These are phyloP conservation scores for Microsporum audouinii DNA, from an alignment of 2,329 filamentous ascomycete species.

Conservation along the genomic window DNA sequence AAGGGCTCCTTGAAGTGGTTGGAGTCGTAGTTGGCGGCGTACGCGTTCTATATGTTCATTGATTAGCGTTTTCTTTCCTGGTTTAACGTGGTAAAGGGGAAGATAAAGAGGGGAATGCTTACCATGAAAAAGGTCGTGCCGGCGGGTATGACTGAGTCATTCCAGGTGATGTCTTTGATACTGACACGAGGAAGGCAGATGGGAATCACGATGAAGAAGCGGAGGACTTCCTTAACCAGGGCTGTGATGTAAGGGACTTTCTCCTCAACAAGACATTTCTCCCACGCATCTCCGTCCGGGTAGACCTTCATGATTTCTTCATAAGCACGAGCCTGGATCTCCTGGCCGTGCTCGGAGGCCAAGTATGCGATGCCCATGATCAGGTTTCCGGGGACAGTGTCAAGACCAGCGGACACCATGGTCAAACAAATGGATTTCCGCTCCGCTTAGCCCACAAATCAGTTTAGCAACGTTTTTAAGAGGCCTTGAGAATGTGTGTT, in stretches of 20 bases:
- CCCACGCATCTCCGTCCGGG: conserved; percentile 65
- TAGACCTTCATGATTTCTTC: conserved; percentile 60
- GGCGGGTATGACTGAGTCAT: conserved; percentile 56
- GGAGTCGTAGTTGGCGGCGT: conserved; percentile 61
- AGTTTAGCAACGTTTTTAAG: conserved; percentile 29
- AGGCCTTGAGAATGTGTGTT: background rate
- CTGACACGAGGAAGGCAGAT: conserved; percentile 63
- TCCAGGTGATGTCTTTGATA: conserved; percentile 60
- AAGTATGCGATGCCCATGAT: conserved; percentile 71
- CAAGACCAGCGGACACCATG: conserved; percentile 70
- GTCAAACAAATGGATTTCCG: conserved; percentile 71
- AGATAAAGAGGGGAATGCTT: conserved; percentile 7
- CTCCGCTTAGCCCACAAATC: conserved; percentile 45
- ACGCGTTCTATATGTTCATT: conserved; percentile 47
- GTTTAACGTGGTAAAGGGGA: background rate
- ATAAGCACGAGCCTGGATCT: conserved; percentile 58
- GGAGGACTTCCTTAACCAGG: conserved; percentile 64
- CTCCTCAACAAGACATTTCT: conserved; percentile 59
- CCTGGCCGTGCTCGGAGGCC: conserved; percentile 54
- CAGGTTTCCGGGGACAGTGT: conserved; percentile 68
- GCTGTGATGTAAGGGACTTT: conserved; percentile 68
- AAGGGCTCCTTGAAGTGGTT: conserved; percentile 54
- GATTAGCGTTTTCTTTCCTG: background rate
- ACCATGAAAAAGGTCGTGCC: conserved; percentile 73
- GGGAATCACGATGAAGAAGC: conserved; percentile 70